These are phyloP conservation scores for Silene conica DNA, from an alignment of 148 eudicot genomes.

Conservation along the genomic window DNA sequence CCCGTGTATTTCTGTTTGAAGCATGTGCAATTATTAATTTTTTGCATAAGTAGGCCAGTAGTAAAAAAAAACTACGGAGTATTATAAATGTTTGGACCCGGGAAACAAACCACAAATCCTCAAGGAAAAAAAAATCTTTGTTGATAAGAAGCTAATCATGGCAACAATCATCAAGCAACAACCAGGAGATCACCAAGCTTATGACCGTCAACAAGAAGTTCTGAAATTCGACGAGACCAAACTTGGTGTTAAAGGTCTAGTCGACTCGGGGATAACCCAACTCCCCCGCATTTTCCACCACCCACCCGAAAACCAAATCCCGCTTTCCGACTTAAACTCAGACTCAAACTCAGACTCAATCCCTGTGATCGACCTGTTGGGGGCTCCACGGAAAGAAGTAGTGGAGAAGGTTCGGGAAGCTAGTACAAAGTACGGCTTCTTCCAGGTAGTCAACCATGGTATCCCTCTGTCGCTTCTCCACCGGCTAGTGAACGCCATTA, in stretches of 20 bases:
- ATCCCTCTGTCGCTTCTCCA: slow-evolving; percentile 28
- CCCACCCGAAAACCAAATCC: slow-evolving; percentile 36
- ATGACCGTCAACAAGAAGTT: slow-evolving; percentile 37
- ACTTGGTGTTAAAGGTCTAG: slow-evolving; percentile 71
- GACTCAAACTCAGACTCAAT: slow-evolving; percentile 9
- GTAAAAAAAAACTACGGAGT: too few relatives aligned
- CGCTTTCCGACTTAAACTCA: background rate
- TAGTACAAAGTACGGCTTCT: slow-evolving; percentile 48
- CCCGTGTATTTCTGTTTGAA: too few relatives aligned
- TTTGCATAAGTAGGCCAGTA: too few relatives aligned
- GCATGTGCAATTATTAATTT: too few relatives aligned
- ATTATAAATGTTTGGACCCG: too few relatives aligned
- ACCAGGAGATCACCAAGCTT: too few relatives aligned
- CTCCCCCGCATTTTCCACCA: slow-evolving; percentile 61
- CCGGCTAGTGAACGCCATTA: slow-evolving; percentile 26
- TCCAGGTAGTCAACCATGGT: slow-evolving; percentile 55
- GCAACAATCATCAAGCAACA: background rate
- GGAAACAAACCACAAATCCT: too few relatives aligned
- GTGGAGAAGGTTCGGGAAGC: slow-evolving; percentile 38
- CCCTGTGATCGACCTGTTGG: slow-evolving; percentile 55
- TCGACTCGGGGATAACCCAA: slow-evolving; percentile 52
- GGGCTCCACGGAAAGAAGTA: slow-evolving; percentile 21
- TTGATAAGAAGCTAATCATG: too few relatives aligned
- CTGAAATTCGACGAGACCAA: slow-evolving; percentile 58
- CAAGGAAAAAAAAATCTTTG: too few relatives aligned